phyloP scores from a whole-genome alignment of 345 rosid genomes.

The Acer yangbiense region DNA sequence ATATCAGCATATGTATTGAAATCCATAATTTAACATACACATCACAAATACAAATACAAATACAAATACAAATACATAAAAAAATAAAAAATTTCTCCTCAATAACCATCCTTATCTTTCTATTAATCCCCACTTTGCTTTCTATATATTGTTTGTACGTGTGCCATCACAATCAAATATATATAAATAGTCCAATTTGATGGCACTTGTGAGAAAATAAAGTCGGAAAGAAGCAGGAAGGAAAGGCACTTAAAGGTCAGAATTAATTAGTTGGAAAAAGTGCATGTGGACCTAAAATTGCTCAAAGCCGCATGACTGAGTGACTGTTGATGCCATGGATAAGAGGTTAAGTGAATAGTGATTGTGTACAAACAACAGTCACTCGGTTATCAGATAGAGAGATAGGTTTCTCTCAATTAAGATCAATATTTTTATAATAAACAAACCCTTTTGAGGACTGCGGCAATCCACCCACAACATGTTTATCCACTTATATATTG shows the following conservation, averaged over 20 bases:
- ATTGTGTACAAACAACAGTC: background rate
- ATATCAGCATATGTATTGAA: too few relatives aligned
- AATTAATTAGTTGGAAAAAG: background rate
- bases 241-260: background rate
- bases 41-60: background rate
- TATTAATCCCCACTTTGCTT: too few relatives aligned
- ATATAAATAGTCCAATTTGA: too few relatives aligned
- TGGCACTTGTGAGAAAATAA: too few relatives aligned
- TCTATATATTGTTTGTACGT: too few relatives aligned
- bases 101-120: too few relatives aligned
- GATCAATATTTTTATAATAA: background rate
- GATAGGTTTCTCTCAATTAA: background rate
- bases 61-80: background rate
- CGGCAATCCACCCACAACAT: too few relatives aligned
- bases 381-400: background rate
- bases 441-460: background rate
- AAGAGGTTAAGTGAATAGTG: slow-evolving; percentile 1
- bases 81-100: too few relatives aligned
- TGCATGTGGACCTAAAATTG: slow-evolving; percentile 3
- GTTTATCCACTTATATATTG: too few relatives aligned
- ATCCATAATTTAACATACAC: too few relatives aligned
- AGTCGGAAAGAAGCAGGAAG: background rate
- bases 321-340: slow-evolving; percentile 8
- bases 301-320: background rate
- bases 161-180: too few relatives aligned